phyloP scores from a whole-genome alignment of 805 yeast genomes.

The Ogataea philodendri region DNA sequence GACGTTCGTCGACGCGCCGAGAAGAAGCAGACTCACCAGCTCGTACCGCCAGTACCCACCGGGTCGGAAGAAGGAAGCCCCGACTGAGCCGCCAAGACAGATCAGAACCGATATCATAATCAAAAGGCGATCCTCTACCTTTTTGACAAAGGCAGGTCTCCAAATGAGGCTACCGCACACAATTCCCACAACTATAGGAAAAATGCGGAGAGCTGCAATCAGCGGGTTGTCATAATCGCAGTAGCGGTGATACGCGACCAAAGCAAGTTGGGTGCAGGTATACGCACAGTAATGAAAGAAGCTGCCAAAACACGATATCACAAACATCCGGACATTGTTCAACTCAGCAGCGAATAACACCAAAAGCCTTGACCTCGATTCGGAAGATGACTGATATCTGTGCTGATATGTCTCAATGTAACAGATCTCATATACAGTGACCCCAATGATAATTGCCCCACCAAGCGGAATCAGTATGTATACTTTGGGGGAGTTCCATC shows the following conservation, averaged over 20 bases:
- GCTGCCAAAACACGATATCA: conserved; percentile 13
- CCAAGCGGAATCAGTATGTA: conserved; percentile 44
- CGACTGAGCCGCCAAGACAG: conserved; percentile 17
- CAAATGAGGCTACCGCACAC: conserved; percentile 28
- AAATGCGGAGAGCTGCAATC: conserved; percentile 36
- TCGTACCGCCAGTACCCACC: conserved; percentile 6
- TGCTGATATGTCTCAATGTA: conserved; percentile 18
- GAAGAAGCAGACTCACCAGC: conserved; percentile 1
- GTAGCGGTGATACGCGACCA: conserved; percentile 28
- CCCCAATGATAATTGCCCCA: conserved; percentile 27
- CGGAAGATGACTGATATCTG: not conserved
- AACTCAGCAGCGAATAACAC: conserved; percentile 26
- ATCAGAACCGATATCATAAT: conserved; percentile 15
- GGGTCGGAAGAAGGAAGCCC: conserved; percentile 22
- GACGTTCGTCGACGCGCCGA: conserved; percentile 2
- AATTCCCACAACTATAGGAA: conserved; percentile 36
- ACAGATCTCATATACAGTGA: conserved; percentile 34
- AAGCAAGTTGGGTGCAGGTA: conserved; percentile 5
- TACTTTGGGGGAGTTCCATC: conserved; percentile 41
- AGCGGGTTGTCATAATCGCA: conserved; percentile 33
- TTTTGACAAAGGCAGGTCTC: conserved; percentile 8
- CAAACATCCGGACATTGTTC: conserved; percentile 21
- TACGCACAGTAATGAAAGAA: conserved; percentile 11
- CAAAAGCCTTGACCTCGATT: conserved; percentile 22
- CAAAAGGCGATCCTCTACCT: conserved; percentile 23